Evolutionary conservation across 2,329 filamentous ascomycete species (phyloP).

Genomic region (Podosphaera aphanis): DNA sequence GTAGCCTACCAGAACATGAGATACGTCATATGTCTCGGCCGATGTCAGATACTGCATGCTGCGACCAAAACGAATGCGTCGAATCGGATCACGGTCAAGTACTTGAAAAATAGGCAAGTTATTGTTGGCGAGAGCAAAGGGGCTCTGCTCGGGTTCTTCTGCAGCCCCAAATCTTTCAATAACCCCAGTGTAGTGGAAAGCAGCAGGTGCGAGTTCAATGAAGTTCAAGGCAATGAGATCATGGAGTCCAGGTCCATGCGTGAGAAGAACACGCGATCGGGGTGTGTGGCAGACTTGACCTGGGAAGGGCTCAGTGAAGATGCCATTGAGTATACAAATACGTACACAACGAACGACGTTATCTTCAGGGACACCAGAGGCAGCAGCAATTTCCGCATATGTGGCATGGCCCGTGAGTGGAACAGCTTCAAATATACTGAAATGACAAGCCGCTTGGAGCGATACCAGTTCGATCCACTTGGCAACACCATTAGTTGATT

Average conservation of each 20-base stretch:
- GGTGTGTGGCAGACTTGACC: not conserved
- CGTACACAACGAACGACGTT: not conserved
- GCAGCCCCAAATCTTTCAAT: not conserved
- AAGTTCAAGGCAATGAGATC: not conserved
- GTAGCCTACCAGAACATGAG: not conserved
- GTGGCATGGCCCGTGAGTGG: not conserved
- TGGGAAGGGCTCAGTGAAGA: not conserved
- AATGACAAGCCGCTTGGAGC: not conserved
- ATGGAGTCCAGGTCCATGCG: not conserved
- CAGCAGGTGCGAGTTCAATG: not conserved
- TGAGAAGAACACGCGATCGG: not conserved
- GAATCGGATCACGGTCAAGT: not conserved
- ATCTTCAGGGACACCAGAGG: not conserved
- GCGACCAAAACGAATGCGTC: not conserved
- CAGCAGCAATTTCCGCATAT: not conserved
- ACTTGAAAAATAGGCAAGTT: not conserved
- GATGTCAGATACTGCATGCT: conserved; percentile 1
- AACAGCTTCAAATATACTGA: not conserved
- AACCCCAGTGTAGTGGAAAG: not conserved
- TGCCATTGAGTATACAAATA: not conserved
- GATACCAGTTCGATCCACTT: conserved; percentile 1
- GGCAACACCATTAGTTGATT: not conserved
- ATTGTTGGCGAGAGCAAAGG: not conserved
- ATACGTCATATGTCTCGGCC: not conserved
- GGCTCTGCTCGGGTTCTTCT: not conserved